Conservation (phyloP, 2,329 filamentous ascomycete species). For the Chrysoporthe cubensis region DNA sequence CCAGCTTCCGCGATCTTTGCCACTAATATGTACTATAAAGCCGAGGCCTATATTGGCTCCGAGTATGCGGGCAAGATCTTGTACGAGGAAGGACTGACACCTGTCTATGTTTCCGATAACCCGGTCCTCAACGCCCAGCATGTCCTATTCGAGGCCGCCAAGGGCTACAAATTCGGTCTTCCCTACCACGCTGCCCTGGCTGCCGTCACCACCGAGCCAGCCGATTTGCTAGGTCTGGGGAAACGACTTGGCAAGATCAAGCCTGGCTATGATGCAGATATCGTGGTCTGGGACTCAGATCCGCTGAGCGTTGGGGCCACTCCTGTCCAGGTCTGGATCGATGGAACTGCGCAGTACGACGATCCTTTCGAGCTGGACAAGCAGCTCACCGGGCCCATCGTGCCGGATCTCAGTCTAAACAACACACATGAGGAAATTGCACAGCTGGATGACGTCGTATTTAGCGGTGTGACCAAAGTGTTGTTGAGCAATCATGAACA, state of each 20-base stretch:
- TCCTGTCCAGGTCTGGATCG: conserved; percentile 67
- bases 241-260: conserved; percentile 64
- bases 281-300: conserved; percentile 67
- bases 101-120: conserved; percentile 73
- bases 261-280: conserved; percentile 63
- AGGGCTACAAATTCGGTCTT: conserved; percentile 62
- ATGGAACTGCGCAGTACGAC: conserved; percentile 62
- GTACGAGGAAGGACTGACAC: conserved; percentile 66
- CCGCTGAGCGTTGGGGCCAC: conserved; percentile 63
- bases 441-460: conserved; percentile 48
- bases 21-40: conserved; percentile 75
- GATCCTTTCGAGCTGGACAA: conserved; percentile 59
- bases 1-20: conserved; percentile 69
- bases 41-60: conserved; percentile 66
- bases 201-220: conserved; percentile 61
- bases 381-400: conserved; percentile 44
- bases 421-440: conserved; percentile 47
- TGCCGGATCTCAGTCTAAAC: conserved; percentile 45
- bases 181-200: conserved; percentile 64
- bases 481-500: conserved; percentile 51
- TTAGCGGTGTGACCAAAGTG: conserved; percentile 59
- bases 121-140: conserved; percentile 72
- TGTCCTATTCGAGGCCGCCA: conserved; percentile 67
- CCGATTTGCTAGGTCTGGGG: conserved; percentile 60
- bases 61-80: conserved; percentile 69